Evolutionary conservation across 768 basidiomycete species (phyloP).

Genomic region (Russula ochroleuca): DNA sequence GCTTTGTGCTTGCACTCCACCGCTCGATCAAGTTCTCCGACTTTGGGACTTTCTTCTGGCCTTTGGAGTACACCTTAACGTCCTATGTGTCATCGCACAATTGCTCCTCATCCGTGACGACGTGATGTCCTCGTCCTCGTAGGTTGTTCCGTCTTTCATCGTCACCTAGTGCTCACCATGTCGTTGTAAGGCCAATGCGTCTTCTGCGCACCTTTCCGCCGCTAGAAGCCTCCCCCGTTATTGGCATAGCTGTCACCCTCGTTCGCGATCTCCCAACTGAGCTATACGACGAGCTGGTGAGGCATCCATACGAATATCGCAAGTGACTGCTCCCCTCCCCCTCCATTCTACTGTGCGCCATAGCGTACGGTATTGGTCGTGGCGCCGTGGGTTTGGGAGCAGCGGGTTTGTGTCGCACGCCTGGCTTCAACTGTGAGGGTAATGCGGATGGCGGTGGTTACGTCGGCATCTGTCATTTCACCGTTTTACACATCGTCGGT

Average conservation of each 20-base stretch:
- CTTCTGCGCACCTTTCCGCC: conserved; percentile 91
- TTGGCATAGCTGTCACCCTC: conserved; percentile 90
- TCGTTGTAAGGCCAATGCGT: conserved; percentile 75
- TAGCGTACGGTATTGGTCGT: background rate
- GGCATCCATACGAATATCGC: conserved; percentile 68
- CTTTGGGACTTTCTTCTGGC: conserved; percentile 98
- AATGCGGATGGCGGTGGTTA: background rate
- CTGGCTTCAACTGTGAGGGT: background rate
- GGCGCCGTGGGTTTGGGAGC: background rate
- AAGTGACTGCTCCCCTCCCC: conserved; percentile 5
- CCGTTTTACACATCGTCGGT: background rate
- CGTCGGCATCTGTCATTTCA: background rate
- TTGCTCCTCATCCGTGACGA: conserved; percentile 85
- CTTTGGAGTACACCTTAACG: conserved; percentile 94
- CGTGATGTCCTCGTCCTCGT: conserved; percentile 86
- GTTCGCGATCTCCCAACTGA: conserved; percentile 87
- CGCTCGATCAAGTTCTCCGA: conserved; percentile 88
- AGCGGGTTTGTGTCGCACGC: background rate
- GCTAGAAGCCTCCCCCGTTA: conserved; percentile 78
- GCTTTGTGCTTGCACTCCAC: conserved; percentile 94
- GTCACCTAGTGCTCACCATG: conserved; percentile 9
- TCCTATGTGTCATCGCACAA: conserved; percentile 96
- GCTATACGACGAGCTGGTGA: conserved; percentile 83
- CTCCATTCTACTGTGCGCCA: background rate
- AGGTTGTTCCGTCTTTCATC: conserved; percentile 27